These are phyloP conservation scores for Mortierella polycephala DNA, from an alignment of 371 early-diverging fungal species.

Conservation along the genomic window DNA sequence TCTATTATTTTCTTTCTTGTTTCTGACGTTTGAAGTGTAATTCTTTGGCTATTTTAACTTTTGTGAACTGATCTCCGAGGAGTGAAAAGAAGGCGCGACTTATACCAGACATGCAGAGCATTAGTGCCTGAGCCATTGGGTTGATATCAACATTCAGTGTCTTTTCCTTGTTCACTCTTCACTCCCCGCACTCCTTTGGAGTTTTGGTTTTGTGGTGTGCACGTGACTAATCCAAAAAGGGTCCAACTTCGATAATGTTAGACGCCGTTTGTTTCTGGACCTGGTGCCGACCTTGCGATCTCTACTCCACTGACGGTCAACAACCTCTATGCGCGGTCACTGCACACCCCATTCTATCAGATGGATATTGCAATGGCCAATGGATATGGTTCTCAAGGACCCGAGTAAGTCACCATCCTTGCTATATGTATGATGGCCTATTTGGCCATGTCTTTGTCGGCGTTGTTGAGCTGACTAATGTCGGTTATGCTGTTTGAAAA, in stretches of 20 bases:
- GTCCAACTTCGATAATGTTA: neutral
- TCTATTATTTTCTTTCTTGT: too few relatives aligned
- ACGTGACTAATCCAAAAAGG: conserved; percentile 9
- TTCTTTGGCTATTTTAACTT: too few relatives aligned
- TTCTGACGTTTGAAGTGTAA: too few relatives aligned
- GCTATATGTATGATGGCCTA: neutral
- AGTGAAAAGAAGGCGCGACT: too few relatives aligned
- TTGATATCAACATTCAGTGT: too few relatives aligned
- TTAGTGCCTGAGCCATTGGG: too few relatives aligned
- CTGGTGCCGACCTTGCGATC: conserved; percentile 12
- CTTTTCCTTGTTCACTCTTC: neutral
- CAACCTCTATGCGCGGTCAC: conserved; percentile 44
- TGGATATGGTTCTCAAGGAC: conserved; percentile 14
- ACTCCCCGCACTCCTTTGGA: conserved; percentile 11
- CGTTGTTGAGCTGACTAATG: neutral
- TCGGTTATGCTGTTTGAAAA: neutral
- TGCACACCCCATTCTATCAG: conserved; percentile 49
- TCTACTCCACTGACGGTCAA: conserved; percentile 25
- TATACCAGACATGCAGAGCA: too few relatives aligned
- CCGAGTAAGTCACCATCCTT: conserved; percentile 12
- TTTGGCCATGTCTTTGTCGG: neutral
- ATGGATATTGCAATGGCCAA: conserved; percentile 28
- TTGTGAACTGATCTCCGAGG: too few relatives aligned
- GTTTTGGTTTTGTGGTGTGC: conserved; percentile 41
- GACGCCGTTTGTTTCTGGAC: conserved; percentile 20